phyloP scores from a whole-genome alignment of 2,329 filamentous ascomycete species.

The Penicillium expansum region DNA sequence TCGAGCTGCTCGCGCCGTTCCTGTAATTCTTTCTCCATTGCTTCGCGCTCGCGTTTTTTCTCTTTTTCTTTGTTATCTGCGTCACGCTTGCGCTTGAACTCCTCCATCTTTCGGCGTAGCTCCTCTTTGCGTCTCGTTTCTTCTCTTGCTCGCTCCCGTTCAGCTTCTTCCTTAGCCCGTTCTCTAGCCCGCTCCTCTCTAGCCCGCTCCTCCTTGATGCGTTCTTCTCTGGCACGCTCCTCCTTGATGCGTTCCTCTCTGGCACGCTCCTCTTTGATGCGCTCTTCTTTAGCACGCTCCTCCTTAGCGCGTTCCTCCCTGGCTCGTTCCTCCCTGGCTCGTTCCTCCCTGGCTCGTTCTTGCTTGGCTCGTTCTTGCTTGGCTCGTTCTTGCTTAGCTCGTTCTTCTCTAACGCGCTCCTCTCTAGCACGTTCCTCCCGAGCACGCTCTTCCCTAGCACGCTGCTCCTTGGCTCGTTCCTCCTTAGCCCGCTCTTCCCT shows the following conservation, averaged over 20 bases:
- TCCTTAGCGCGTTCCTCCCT: slow-evolving; percentile 30
- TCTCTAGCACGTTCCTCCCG: slow-evolving; percentile 10
- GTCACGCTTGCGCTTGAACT: slow-evolving; percentile 37
- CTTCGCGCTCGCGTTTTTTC: slow-evolving; percentile 40
- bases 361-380: slow-evolving; percentile 8
- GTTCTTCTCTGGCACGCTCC: slow-evolving; percentile 30
- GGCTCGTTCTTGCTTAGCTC: slow-evolving; percentile 27
- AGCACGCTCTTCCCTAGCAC: slow-evolving; percentile 32
- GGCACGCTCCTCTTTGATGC: slow-evolving; percentile 6
- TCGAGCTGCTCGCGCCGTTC: slow-evolving; percentile 43
- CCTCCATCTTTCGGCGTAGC: slow-evolving; percentile 39
- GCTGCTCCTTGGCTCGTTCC: slow-evolving; percentile 32
- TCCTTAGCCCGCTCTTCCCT: slow-evolving; percentile 26
- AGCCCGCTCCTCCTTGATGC: not conserved
- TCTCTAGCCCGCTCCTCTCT: slow-evolving; percentile 28
- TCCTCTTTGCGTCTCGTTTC: slow-evolving; percentile 39
- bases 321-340: slow-evolving; percentile 32
- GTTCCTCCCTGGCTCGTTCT: slow-evolving; percentile 24
- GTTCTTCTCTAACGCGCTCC: slow-evolving; percentile 26
- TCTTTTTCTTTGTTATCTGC: slow-evolving; percentile 40
- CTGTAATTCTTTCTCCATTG: slow-evolving; percentile 40
- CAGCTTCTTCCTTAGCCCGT: slow-evolving; percentile 21
- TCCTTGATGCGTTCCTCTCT: slow-evolving; percentile 9
- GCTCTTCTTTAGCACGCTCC: slow-evolving; percentile 10
- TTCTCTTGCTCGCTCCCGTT: slow-evolving; percentile 32